phyloP scores from a whole-genome alignment of 441 rosid genomes.

The Omphalea diandra region DNA sequence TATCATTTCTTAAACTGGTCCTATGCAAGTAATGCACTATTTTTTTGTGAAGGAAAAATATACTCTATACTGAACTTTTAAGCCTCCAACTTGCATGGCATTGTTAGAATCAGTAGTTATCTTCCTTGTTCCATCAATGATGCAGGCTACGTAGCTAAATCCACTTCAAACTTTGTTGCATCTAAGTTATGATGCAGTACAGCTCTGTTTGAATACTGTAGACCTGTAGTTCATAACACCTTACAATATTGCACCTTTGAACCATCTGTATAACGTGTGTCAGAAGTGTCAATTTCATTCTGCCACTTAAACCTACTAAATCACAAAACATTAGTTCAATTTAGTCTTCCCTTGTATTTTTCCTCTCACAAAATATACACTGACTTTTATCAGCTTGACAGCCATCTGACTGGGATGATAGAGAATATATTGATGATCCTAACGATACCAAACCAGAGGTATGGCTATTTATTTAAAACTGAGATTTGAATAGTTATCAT shows the following conservation, averaged over 20 bases:
- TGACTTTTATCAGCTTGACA: conserved; percentile 25
- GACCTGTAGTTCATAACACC: neutral
- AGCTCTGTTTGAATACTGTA: neutral
- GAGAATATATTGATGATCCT: conserved; percentile 83
- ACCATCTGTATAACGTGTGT: neutral
- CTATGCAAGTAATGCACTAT: too few species aligned
- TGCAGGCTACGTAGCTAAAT: neutral
- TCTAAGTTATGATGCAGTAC: neutral
- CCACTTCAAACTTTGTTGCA: neutral
- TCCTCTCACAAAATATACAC: neutral
- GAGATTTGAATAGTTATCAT: neutral
- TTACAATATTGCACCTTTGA: neutral
- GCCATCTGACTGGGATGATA: conserved; percentile 92
- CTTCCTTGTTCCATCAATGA: neutral
- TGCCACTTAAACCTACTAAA: neutral
- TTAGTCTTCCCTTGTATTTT: neutral
- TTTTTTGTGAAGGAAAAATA: too few species aligned
- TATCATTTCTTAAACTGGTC: neutral
- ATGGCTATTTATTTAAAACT: conserved; percentile 1
- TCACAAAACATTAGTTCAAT: neutral
- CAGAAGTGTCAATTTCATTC: neutral
- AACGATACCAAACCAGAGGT: conserved; percentile 76
- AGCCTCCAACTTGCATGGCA: neutral
- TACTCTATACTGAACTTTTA: neutral
- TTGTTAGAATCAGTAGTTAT: too few species aligned